Evolutionary conservation across 345 rosid genomes (phyloP), one percentile per base, ranked within the genome.

Genomic region (Trapa incisa): DNA sequence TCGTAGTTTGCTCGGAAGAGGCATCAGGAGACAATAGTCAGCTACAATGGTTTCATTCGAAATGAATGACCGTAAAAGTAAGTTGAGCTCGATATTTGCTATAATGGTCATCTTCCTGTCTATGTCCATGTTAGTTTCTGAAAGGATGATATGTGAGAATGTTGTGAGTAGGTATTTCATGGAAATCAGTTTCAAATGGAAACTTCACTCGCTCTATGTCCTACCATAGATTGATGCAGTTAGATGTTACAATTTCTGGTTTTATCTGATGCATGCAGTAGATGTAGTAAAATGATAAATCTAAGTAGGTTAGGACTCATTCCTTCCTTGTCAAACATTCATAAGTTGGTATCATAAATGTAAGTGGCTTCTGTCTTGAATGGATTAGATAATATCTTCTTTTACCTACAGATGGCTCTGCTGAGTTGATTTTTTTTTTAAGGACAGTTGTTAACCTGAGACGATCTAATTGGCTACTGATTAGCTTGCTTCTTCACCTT

Each of bases 21-120:
- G 60, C 35, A 3, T 54, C 35, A 5, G 60, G 60, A 54, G 56
- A 15, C 22, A 22, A 29, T 37, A 12, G 65, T 37, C 56, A 6
- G 15, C 64, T 69, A 57, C 77, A 33, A 77, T 77, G 80, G 80
- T 74, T 71, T 67, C 75, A 9, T 74, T 77, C 17, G 80, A 77
- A 62, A 77, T 77, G 75, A 77, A 74, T 68, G 80, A 77, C 67
- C 77, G 80, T 9, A 77, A 77, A 74, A 77, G 80, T 75, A 69
- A 75, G 79, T 68, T 14, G 12, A n/a, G 8, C n/a, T 60, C 54
- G 33, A 57, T 42, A 3, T 35, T 47, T 3, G 32, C 12, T 52
- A n/a, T 4, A 41, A 41, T 41, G 43, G 43, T 41, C 7, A 41
- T 41, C 43, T 41, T 4, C 43, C 43, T 8, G 4, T 41, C 6